A percentile compares a stretch with the other conserved stretches of the same genome.
phyloP scores from a whole-genome alignment of 768 basidiomycete species.

The Panaeolus cyanescens region DNA sequence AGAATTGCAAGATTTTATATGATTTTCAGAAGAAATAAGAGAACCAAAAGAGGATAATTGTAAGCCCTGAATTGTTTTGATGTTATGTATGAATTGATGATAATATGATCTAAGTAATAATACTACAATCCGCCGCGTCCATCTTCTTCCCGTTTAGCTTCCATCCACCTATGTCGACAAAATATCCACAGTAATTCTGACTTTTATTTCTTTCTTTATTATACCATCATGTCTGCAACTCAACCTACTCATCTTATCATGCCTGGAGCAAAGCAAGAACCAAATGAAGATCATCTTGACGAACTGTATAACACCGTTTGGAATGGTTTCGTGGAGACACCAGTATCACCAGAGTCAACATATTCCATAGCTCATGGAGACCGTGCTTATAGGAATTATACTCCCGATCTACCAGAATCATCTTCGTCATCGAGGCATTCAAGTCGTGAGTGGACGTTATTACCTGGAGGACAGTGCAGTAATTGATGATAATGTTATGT shows the following conservation, averaged over 20 bases:
- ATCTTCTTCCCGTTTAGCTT: background rate
- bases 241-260: constrained; percentile 8
- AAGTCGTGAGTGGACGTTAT: background rate
- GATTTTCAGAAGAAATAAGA: constrained; percentile 1
- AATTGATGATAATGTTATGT: background rate
- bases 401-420: constrained; percentile 8
- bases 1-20: constrained; percentile 5
- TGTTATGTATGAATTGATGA: background rate
- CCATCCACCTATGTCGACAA: background rate
- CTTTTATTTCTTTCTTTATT: background rate
- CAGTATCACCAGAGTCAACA: constrained; percentile 8
- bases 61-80: background rate
- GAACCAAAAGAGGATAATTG: no score
- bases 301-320: constrained; percentile 21
- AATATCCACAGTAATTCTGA: background rate
- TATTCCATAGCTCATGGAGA: constrained; percentile 5
- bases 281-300: constrained; percentile 19
- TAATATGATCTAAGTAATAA: constrained; percentile 9
- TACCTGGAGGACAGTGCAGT: background rate
- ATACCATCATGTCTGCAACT: constrained; percentile 12
- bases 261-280: background rate
- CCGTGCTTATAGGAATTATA: background rate
- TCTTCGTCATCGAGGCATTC: constrained; percentile 3
- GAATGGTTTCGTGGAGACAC: constrained; percentile 13
- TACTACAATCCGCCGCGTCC: background rate